Conservation (phyloP, 768 basidiomycete genomes). For the Boletus rubescentipes region DNA sequence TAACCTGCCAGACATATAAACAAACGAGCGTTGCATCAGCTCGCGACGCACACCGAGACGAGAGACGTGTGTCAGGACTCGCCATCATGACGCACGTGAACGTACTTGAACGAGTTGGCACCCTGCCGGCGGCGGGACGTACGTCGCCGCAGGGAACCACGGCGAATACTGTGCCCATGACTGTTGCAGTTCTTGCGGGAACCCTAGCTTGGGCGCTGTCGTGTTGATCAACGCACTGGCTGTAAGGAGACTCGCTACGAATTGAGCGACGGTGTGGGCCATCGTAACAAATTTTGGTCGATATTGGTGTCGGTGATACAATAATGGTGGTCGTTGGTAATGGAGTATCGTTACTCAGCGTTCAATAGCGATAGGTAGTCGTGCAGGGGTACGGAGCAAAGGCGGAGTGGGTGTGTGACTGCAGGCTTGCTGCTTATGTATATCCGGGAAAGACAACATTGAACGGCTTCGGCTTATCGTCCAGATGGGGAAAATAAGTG, state of each 20-base stretch:
- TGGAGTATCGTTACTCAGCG: neutral
- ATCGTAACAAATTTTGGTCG: neutral
- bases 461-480: no score
- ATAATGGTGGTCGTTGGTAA: neutral
- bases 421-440: no score
- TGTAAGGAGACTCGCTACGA: neutral
- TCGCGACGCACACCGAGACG: neutral
- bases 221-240: neutral
- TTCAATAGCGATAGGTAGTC: neutral
- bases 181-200: slow-evolving; percentile 16
- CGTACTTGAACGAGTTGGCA: slow-evolving; percentile 56
- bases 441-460: no score
- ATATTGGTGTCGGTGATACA: neutral
- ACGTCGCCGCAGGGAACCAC: slow-evolving; percentile 46
- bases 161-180: slow-evolving; percentile 63
- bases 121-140: slow-evolving; percentile 41
- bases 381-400: neutral
- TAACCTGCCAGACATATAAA: slow-evolving; percentile 6
- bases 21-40: neutral
- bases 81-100: neutral
- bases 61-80: neutral
- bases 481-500: no score
- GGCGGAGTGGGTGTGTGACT: no score
- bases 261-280: neutral
- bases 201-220: slow-evolving; percentile 8